phyloP scores from a whole-genome alignment of 2,329 filamentous ascomycete genomes.

The Hypoxylon sp. region DNA sequence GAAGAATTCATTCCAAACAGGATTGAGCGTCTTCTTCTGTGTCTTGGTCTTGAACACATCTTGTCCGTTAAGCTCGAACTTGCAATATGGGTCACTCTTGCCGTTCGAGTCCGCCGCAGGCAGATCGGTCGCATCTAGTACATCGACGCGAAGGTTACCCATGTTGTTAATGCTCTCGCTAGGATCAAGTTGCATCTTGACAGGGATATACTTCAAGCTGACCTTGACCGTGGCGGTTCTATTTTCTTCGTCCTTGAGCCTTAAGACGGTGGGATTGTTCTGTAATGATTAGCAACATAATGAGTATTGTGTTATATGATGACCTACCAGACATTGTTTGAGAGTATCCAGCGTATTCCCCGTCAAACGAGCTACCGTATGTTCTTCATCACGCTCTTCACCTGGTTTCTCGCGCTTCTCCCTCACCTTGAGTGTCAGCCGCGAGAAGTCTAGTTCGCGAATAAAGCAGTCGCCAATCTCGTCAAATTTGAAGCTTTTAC shows the following conservation, averaged over 20 bases:
- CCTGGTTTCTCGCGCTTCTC: slow-evolving; percentile 83
- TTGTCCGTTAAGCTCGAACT: slow-evolving; percentile 90
- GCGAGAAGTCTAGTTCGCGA: slow-evolving; percentile 96
- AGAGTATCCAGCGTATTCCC: slow-evolving; percentile 90
- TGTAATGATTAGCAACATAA: slow-evolving; percentile 56
- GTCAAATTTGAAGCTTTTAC: slow-evolving; percentile 80
- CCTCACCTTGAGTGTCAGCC: slow-evolving; percentile 87
- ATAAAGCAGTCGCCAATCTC: slow-evolving; percentile 97
- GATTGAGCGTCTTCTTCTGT: slow-evolving; percentile 96
- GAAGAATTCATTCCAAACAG: slow-evolving; percentile 97
- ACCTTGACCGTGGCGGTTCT: slow-evolving; percentile 85
- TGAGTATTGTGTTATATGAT: neutral
- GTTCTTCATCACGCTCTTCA: slow-evolving; percentile 76
- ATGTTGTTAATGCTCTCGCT: slow-evolving; percentile 99
- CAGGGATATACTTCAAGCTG: slow-evolving; percentile 93
- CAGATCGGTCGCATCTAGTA: slow-evolving; percentile 88
- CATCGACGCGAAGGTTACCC: slow-evolving; percentile 93
- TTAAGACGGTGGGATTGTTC: slow-evolving; percentile 91
- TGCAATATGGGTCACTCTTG: slow-evolving; percentile 97
- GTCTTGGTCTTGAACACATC: slow-evolving; percentile 96
- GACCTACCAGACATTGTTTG: slow-evolving; percentile 84
- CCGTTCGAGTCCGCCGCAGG: slow-evolving; percentile 96
- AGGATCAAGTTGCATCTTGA: slow-evolving; percentile 93
- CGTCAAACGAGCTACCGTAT: slow-evolving; percentile 84
- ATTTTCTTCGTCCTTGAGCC: slow-evolving; percentile 83